Evolutionary conservation across 2,329 filamentous ascomycete genomes (phyloP).

Genomic region (Myotisia sp.): DNA sequence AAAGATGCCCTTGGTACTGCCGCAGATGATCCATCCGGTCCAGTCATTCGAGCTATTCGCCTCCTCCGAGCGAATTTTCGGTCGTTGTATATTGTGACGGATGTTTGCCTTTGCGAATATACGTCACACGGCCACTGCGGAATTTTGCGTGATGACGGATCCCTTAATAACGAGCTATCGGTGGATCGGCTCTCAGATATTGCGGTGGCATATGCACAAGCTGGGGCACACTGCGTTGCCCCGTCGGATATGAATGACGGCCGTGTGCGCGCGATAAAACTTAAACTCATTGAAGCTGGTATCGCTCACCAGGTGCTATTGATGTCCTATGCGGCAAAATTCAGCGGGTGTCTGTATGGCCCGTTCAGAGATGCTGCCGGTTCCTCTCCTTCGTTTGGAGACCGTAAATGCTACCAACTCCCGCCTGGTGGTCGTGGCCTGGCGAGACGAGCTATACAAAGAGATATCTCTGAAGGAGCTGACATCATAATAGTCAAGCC

Average conservation of each 20-base stretch:
- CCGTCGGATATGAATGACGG: constrained; percentile 99
- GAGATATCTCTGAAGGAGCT: constrained; percentile 85
- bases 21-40: constrained; percentile 83
- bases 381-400: constrained; percentile 79
- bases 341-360: constrained; percentile 89
- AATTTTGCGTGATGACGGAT: constrained; percentile 83
- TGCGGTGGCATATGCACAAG: constrained; percentile 92
- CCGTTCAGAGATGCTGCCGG: constrained; percentile 95
- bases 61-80: constrained; percentile 76
- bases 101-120: constrained; percentile 97
- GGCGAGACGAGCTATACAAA: constrained; percentile 72
- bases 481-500: constrained; percentile 99
- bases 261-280: constrained; percentile 90
- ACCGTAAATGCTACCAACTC: constrained; percentile 92
- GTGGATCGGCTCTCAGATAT: constrained; percentile 93
- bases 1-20: constrained; percentile 88
- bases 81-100: constrained; percentile 75
- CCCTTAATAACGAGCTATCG: constrained; percentile 81
- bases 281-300: constrained; percentile 90
- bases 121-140: constrained; percentile 96
- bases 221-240: constrained; percentile 90
- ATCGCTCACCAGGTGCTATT: constrained; percentile 81
- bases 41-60: constrained; percentile 76
- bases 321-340: constrained; percentile 98
- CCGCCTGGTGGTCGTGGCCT: constrained; percentile 84